Base-by-base conservation (phyloP, 495 filamentous ascomycete genomes). In the Cenococcum geophilum region DNA sequence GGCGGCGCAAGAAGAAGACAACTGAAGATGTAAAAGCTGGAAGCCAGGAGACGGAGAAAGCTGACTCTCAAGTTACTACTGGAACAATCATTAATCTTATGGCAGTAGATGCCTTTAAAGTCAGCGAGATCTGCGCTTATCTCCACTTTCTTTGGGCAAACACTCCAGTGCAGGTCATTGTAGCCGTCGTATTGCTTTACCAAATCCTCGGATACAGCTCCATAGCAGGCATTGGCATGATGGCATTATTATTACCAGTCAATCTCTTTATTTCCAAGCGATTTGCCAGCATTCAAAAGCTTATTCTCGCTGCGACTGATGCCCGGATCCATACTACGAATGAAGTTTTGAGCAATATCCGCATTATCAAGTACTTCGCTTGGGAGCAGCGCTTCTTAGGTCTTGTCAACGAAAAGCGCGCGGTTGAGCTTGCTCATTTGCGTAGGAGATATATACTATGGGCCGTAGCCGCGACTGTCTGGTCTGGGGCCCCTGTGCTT, bases 331-430 rank as follows among this genome's bases (percentile, higher is more conserved):
- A 97, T 72, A 86, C 89, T 2, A 97, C 95, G 8, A 97, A 97
- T 73, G 95, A 99, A 73, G 88, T 97, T 8, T 79, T 99, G 22
- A 92, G 95, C 68, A 99, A 97, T 65, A 97, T 99, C 65, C 83
- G 95, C 35, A 97, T 99, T 68, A 97, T 99, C 82, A 99, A 99
- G 73, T 99, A 91, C 74, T 99, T 99, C 72, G 92, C 95, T 1
- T 99, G 95, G 95, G 95, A 99, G 73, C 85, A 88, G 61, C 88
- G 95, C 9, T 99, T 95, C 74, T 81, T 86, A 49, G 82, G 85
- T 18, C 84, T 91, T 56, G 90, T 99, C 16, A 84, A 92, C 61
- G 92, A 96, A 71, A 95, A 95, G 71, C 82, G 95, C 54, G 77
- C 78, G 18, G 80, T 80, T 3, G 95, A 99, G 71, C 77, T 99